Evolutionary conservation across 257 asterid species (phyloP), one percentile per base, ranked within the genome.

Genomic region (Avicennia marina): DNA sequence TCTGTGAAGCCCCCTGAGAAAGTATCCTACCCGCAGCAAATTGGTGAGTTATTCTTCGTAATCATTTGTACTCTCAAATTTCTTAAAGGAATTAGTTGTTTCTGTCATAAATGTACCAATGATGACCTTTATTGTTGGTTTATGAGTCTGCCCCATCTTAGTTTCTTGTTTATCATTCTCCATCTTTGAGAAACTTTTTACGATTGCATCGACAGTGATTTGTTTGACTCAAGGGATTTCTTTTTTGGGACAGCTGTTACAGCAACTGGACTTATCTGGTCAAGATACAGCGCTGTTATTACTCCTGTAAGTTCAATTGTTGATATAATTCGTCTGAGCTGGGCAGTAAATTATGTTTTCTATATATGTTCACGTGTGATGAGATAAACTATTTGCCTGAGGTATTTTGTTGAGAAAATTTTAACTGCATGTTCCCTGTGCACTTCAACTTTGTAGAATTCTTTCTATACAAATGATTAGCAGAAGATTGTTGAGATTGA

Each of bases 231-330:
- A 29, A 41, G n/a, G 22, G 15, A 1, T 41, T 18, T 51, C 31
- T 50, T n/a, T 47, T 55, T 38, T 36, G 3, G 12, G 41, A 3
- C 75, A 80, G 87, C 87, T 38, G 87, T 80, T 46, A 65, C 84
- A 1, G 87, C 87, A 44, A 80, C 84, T 12, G 87, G 87, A 59
- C n/a, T 80, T 66, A 71, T 80, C 62, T 80, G 87, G 87, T 68
- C 87, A 44, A 81, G 87, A 44, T 80, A 80, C 69, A 80, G 87
- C 56, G 68, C 69, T 25, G 87, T 76, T 20, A 77, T 80, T 56
- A 80, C 66, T 13, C 87, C 87, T 40, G 87, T 80, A 55, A 79
- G 82, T 74, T 26, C 58, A n/a, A 12, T 25, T 50, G 15, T 58
- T 49, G 32, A 40, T 41, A 20, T 20, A 0, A 20, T 33, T 2